Base-by-base conservation (phyloP, 2,329 filamentous ascomycete genomes). In the Tolypocladium guangdongense region DNA sequence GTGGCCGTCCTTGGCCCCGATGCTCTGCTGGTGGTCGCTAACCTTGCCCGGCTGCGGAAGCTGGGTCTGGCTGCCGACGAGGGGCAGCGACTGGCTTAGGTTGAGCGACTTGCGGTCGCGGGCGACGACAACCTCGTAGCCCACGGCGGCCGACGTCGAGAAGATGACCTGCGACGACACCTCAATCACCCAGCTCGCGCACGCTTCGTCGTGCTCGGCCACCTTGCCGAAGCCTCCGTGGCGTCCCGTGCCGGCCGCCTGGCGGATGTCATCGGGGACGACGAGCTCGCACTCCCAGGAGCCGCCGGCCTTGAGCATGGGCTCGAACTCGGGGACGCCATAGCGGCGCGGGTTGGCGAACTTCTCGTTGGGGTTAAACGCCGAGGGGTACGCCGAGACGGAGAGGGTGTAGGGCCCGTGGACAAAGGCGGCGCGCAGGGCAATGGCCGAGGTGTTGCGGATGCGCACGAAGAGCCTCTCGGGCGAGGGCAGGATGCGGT, bases 341-440 rank as follows among this genome's bases (percentile, higher is more conserved):
- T 90, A 84, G 51, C 77, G 76, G 51, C 83, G 80, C 1, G 86
- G 79, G 51, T 85, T 77, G 54, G 84, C 81, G 61, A 87, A 84
- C 66, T 89, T 90, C 59, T 78, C 75, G 70, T 96, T 90, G 2
- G 92, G 90, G 63, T 91, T 80, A 73, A 93, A 97, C 48, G 78
- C 82, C 18, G 87, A 78, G 0, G 92, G 90, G 63, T 95, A 95
- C 27, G 90, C 88, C 51, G 91, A 84, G 49, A 91, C 86, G 63
- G 90, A 90, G 38, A 97, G 79, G 0, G 86, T 95, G 67, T 99
- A 99, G 1, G 93, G 93, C 0, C 93, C 93, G 71, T 96, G 93
- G 52, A 99, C 86, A 68, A 96, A 99, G 54, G 93, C 93, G 52
- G 93, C 93, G 64, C 93, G 88, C 39, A 97, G 77, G 18, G 93